Evolutionary conservation across 129 eudicot species (phyloP).

Genomic region (Apium graveolens): DNA sequence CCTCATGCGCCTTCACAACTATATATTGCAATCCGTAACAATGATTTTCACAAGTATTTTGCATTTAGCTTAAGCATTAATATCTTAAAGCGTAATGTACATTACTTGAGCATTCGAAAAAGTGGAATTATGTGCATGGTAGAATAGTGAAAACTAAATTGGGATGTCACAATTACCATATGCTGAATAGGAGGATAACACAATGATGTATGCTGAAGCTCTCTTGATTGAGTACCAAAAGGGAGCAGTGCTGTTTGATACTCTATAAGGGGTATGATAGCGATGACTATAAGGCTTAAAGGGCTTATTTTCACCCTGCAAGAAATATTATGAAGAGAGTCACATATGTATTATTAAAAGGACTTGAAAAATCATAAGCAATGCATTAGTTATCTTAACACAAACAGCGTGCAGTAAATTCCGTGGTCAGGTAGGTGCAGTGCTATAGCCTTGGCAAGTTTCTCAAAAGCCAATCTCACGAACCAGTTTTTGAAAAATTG

Average conservation of each 20-base stretch:
- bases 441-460: neutral
- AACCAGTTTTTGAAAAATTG: neutral
- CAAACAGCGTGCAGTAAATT: neutral
- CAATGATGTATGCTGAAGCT: conserved; percentile 61
- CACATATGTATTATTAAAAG: neutral
- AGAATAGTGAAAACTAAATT: neutral
- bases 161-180: conserved; percentile 22
- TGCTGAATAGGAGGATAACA: conserved; percentile 54
- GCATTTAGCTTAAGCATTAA: neutral
- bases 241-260: conserved; percentile 47
- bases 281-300: conserved; percentile 56
- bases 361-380: neutral
- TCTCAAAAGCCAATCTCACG: neutral
- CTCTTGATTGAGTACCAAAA: conserved; percentile 67
- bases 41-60: neutral
- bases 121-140: neutral
- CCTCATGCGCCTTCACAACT: neutral
- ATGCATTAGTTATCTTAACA: neutral
- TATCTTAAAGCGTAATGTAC: neutral
- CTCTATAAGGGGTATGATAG: conserved; percentile 43
- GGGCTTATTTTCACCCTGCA: conserved; percentile 58
- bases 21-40: neutral
- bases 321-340: conserved; percentile 6
- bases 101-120: neutral
- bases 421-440: neutral